Percentiles rank a stretch among this genome's conserved stretches.
Conservation (phyloP, 148 eudicot species). For the Dysphania ambrosioides region DNA sequence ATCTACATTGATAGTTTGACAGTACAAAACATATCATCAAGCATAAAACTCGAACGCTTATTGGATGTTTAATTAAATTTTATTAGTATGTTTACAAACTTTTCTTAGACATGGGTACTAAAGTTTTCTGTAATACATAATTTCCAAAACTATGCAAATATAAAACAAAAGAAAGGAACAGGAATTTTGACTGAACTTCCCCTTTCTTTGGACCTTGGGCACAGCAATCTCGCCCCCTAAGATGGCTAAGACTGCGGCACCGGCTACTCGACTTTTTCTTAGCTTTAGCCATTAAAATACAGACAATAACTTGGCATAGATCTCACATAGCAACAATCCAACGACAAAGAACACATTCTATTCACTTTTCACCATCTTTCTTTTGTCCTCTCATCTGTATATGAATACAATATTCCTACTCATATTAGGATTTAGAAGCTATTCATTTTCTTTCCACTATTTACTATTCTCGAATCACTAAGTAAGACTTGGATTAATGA, state of each 20-base stretch:
- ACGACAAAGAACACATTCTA: neutral
- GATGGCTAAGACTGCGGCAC: constrained; percentile 30
- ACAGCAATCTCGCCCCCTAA: constrained; percentile 19
- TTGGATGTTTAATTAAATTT: no score
- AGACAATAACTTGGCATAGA: neutral
- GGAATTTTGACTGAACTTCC: constrained; percentile 27
- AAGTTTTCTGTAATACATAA: no score
- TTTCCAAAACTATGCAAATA: neutral
- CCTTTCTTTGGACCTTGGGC: constrained; percentile 8
- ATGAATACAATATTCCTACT: no score
- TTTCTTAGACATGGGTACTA: neutral
- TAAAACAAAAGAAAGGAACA: neutral
- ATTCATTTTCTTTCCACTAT: no score
- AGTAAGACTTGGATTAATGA: no score
- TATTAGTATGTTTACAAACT: no score
- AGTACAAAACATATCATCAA: no score
- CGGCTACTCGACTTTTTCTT: constrained; percentile 21
- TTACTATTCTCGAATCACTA: no score
- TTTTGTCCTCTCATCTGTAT: neutral
- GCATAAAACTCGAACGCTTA: no score
- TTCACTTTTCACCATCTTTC: neutral
- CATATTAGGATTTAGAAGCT: no score
- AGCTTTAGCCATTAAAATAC: constrained; percentile 5
- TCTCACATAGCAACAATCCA: constrained; percentile 5
- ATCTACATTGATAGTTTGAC: no score